Evolutionary conservation across 306 rosid species (phyloP), one percentile per base, ranked within the genome.

Genomic region (Castanopsis chinensis): DNA sequence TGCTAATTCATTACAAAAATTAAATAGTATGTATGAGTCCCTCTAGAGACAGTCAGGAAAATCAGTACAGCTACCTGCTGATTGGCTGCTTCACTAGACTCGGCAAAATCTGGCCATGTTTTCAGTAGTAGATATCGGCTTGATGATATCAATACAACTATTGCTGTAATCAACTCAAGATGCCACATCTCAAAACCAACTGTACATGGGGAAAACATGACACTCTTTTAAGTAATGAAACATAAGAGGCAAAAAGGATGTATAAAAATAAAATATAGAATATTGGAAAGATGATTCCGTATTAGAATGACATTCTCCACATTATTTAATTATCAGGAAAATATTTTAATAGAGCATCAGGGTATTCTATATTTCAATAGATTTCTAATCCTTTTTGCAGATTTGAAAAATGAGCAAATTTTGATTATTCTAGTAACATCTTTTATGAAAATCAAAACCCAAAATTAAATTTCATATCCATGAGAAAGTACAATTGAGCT

Each of bases 111-210:
- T 72, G 93, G 85, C 99, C 99, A 95, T 32, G 84, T 82, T 78
- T 87, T 91, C 85, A 95, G 74, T 19, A 92, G 83, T 45, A 95
- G 75, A 86, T 79, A 91, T 54, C 96, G 97, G 79, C 90, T 76
- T 2, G 89, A 86, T 54, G 99, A 93, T 87, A 93, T 81, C 73
- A 90, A 69, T 27, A 91, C 75, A 25, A 95, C 96, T 57, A 89
- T 75, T 86, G 94, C 97, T 11, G 81, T 81, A 65, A 95, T 89
- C 92, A 95, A 86, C 99, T 91, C 89, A 85, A 95, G 92, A 84
- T 95, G 98, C 97, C 98, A 85, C 85, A 80, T 76, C 90, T 95
- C 98, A 78, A 92, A 95, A 85, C 84, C 90, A 91, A 91, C 97
- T 91, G 94, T 78, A 83, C 64, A 75, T 33, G 72, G 61, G n/a